Evolutionary conservation across 2,329 filamentous ascomycete species (phyloP), one percentile per base, ranked within the genome.

Genomic region (Plectosphaerella sp.): DNA sequence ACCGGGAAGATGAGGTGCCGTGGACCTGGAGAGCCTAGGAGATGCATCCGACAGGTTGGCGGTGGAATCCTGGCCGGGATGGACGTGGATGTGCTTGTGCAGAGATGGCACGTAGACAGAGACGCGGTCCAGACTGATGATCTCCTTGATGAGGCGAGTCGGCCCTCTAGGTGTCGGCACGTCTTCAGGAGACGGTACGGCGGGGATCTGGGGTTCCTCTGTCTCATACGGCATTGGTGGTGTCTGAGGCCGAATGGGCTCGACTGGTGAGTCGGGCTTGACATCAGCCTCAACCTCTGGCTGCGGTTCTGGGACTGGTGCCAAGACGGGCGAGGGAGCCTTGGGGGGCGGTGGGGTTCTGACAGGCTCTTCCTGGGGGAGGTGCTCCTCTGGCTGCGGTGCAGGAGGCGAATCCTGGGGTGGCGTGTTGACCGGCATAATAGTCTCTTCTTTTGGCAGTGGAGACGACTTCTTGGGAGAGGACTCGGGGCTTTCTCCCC

Each of bases 1-100:
- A 1, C 83, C 84, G 2, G 83, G 83, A 3, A 85, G 63, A 59
- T 83, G 73, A 0, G 76, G 74, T n/a, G 72, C 72, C 11, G 71
- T 55, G 2, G 75, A 78, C 37, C 61, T 66, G 0, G 62, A 61
- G 37, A 75, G 52, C 9, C 60, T 52, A 22, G 50, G 54, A 1
- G 51, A 55, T 14, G 67, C 64, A 33, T 66, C 61, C 8, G 62
- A 60, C 7, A 67, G 57, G 22, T 64, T 58, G 9, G 61, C 53
- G 3, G 62, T 53, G 1, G 66, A 63, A 1, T 63, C 59, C 1
- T 61, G 57, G 7, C 59, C 54, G 15, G 65, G 47, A 4, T 71
- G 59, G 7, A 74, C 60, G 20, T 74, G 64, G 24, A 75, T 60
- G 45, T 76, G 71, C 10, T 75, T 67, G 57, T 79, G 76, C 7